These are phyloP conservation scores for Mikania micrantha DNA, from an alignment of 129 eudicot species.

Conservation along the genomic window DNA sequence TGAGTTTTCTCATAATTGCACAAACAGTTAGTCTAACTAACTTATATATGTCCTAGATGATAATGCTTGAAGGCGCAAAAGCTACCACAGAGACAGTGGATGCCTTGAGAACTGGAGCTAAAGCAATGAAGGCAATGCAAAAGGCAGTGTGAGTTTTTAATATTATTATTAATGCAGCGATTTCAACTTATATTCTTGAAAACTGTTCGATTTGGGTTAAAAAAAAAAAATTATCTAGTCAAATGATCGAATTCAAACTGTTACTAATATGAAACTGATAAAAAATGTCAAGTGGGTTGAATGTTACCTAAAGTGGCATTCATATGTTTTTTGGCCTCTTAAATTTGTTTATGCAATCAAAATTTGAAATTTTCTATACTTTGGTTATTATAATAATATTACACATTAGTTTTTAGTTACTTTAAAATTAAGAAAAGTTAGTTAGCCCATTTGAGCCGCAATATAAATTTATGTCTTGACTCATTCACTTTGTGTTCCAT, in stretches of 20 bases:
- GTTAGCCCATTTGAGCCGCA: background rate
- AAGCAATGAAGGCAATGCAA: slow-evolving; percentile 56
- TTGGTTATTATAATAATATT: background rate
- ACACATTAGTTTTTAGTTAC: background rate
- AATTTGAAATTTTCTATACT: background rate
- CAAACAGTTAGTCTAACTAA: background rate
- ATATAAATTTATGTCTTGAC: background rate
- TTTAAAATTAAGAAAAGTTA: background rate
- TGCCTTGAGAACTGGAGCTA: slow-evolving; percentile 52
- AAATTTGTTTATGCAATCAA: background rate
- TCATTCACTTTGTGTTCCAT: too few species aligned
- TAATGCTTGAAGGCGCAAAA: slow-evolving; percentile 64
- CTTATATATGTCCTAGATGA: slow-evolving; percentile 27
- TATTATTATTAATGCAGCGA: background rate
- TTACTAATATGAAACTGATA: background rate
- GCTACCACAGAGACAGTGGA: slow-evolving; percentile 37
- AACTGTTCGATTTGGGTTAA: too few species aligned
- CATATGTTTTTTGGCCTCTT: background rate
- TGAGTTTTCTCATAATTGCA: background rate
- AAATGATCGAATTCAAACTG: background rate
- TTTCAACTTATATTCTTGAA: background rate
- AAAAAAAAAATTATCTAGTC: too few species aligned
- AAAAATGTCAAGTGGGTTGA: background rate
- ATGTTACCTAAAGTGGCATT: background rate
- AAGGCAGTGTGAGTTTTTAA: slow-evolving; percentile 35